phyloP scores from a whole-genome alignment of 306 rosid genomes.

The Gleditsia sinensis region DNA sequence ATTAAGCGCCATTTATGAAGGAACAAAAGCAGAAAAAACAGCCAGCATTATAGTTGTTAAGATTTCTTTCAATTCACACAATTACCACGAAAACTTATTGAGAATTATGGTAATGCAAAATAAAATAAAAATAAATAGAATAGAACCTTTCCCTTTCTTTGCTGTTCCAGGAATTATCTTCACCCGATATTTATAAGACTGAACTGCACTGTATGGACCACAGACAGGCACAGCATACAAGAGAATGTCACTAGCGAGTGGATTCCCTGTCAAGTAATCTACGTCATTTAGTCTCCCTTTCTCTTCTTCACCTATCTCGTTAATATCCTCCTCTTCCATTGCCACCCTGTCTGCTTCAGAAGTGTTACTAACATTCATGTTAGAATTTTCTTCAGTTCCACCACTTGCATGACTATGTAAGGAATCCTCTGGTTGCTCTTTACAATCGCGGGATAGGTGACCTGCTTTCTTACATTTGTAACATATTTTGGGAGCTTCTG shows the following conservation, averaged over 20 bases:
- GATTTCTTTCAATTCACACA: background rate
- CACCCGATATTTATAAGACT: conserved; percentile 86
- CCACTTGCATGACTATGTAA: conserved; percentile 47
- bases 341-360: conserved; percentile 66
- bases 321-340: conserved; percentile 92
- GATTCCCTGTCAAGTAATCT: conserved; percentile 96
- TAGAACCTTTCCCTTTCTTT: conserved; percentile 91
- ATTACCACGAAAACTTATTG: background rate
- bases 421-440: conserved; percentile 54
- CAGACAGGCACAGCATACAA: conserved; percentile 91
- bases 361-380: conserved; percentile 38
- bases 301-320: conserved; percentile 97
- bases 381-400: conserved; percentile 48
- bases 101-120: conserved; percentile 19
- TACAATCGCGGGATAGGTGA: conserved; percentile 90
- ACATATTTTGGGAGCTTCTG: conserved; percentile 82
- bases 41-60: background rate
- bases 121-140: background rate
- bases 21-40: background rate
- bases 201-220: conserved; percentile 85
- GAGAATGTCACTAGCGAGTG: conserved; percentile 86
- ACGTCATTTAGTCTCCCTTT: conserved; percentile 83
- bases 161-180: conserved; percentile 90
- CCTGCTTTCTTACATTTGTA: conserved; percentile 93
- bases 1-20: background rate